Percentiles rank a stretch among this genome's conserved stretches.
Evolutionary conservation across 768 basidiomycete species (phyloP).

Genomic region (Phanerochaete sordida): DNA sequence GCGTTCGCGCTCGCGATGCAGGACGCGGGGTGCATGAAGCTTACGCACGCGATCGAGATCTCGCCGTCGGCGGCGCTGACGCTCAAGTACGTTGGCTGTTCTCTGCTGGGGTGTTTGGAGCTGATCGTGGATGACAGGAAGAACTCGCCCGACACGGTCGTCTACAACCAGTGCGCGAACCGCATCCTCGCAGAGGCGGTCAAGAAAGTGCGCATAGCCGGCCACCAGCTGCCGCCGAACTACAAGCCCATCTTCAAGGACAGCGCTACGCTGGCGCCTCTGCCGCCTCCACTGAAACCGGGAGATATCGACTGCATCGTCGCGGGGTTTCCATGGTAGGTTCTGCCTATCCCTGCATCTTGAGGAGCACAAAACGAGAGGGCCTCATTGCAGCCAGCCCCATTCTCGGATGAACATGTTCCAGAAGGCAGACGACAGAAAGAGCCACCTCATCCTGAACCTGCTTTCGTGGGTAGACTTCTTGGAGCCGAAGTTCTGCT

Average conservation of each 20-base stretch:
- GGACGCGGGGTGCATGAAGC: slow-evolving; percentile 47
- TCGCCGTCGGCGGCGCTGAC: slow-evolving; percentile 73
- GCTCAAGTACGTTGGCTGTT: slow-evolving; percentile 38
- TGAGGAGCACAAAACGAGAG: neutral
- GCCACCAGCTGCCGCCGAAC: slow-evolving; percentile 28
- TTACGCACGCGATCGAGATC: slow-evolving; percentile 70
- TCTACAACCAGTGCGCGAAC: slow-evolving; percentile 76
- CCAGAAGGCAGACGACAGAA: slow-evolving; percentile 60
- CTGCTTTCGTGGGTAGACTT: slow-evolving; percentile 43
- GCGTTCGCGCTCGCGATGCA: slow-evolving; percentile 62
- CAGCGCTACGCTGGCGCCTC: slow-evolving; percentile 33
- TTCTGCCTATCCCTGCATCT: neutral
- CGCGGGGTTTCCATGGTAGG: slow-evolving; percentile 76
- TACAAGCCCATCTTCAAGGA: slow-evolving; percentile 23
- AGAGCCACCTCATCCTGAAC: slow-evolving; percentile 67
- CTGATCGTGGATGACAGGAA: slow-evolving; percentile 30
- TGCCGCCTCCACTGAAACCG: slow-evolving; percentile 46
- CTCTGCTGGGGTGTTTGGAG: neutral
- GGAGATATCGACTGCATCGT: slow-evolving; percentile 59
- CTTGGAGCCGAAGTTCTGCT: slow-evolving; percentile 37
- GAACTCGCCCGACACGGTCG: slow-evolving; percentile 47
- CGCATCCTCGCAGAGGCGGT: slow-evolving; percentile 54
- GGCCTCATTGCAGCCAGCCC: slow-evolving; percentile 50
- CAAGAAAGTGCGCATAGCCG: slow-evolving; percentile 26
- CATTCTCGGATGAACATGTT: slow-evolving; percentile 75